Evolutionary conservation across 495 filamentous ascomycete genomes (phyloP), one percentile per base, ranked within the genome.

Genomic region (Penicillium daleae): DNA sequence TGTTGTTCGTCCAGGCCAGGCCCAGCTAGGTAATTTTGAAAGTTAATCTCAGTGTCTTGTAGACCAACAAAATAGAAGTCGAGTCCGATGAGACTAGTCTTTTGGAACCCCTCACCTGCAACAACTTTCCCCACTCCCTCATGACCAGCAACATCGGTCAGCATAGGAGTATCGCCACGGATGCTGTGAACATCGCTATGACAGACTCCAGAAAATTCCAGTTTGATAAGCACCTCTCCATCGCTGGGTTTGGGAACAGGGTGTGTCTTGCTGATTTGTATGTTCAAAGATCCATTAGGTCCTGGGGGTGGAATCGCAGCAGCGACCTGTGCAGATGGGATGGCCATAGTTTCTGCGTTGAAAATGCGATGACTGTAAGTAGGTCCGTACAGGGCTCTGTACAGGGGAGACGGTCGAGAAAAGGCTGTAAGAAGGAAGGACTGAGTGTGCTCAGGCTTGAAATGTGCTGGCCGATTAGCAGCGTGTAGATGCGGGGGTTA

Each of bases 121-220:
- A 80, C 70, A 8, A 80, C 76, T 33, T 57, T 76, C 29, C 78
- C 78, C 44, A 80, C 68, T 8, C 79, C 78, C 54, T 81, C 78
- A 67, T 81, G 79, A 32, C 78, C 76, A 29, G 77, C 78, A 32
- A 80, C 74, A 63, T 80, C 73, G 4, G 79, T 79, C 64, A 71
- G 69, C 79, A 81, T 81, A 7, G 76, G 79, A 21, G 78, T 81
- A 32, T 81, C 74, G 2, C 79, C 76, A 5, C 74, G 73, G 19
- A 81, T 74, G 56, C 76, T 79, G 57, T 80, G 78, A 26, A 80
- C 61, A 66, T 79, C 78, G 15, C 75, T 77, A 70, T 80, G 77
- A 37, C 79, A 80, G 10, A 82, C 72, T 0, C 78, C 78, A 6
- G 76, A 80, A 55, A 62, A 80, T 29, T 78, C 76, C 9, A 82